These are phyloP conservation scores for Chrysanthemum seticuspe DNA, from an alignment of 129 eudicot species.

Conservation along the genomic window DNA sequence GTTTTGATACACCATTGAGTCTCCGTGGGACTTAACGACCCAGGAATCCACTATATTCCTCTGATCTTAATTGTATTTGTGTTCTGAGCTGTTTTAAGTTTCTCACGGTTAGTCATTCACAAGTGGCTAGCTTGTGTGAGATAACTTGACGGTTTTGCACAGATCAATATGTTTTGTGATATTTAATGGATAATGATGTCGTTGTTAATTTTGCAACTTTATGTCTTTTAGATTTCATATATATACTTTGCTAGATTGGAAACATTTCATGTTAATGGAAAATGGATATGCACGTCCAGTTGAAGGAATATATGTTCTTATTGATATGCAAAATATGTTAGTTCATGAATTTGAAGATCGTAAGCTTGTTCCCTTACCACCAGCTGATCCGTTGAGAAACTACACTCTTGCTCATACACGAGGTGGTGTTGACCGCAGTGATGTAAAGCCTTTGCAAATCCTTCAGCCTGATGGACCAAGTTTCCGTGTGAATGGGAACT, in stretches of 20 bases:
- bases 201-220: conserved; percentile 12
- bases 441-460: conserved; percentile 77
- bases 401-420: conserved; percentile 91
- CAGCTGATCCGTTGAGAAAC: conserved; percentile 93
- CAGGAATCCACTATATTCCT: too few relatives aligned
- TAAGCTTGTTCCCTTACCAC: conserved; percentile 89
- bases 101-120: too few relatives aligned
- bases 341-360: conserved; percentile 93
- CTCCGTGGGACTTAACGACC: too few relatives aligned
- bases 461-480: conserved; percentile 94
- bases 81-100: too few relatives aligned
- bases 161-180: conserved; percentile 11
- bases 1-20: too few relatives aligned
- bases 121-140: too few relatives aligned
- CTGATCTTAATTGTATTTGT: too few relatives aligned
- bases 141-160: too few relatives aligned
- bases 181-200: conserved; percentile 4
- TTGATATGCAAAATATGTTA: conserved; percentile 91
- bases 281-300: conserved; percentile 97
- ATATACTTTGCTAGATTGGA: neutral
- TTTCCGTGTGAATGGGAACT: conserved; percentile 78
- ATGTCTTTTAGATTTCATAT: neutral
- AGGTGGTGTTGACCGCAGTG: conserved; percentile 93
- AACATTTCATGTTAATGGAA: conserved; percentile 41
- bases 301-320: conserved; percentile 87